Conservation (phyloP, 225 moss, liverwort and hornwort genomes). For the Takakia lepidozioides region DNA sequence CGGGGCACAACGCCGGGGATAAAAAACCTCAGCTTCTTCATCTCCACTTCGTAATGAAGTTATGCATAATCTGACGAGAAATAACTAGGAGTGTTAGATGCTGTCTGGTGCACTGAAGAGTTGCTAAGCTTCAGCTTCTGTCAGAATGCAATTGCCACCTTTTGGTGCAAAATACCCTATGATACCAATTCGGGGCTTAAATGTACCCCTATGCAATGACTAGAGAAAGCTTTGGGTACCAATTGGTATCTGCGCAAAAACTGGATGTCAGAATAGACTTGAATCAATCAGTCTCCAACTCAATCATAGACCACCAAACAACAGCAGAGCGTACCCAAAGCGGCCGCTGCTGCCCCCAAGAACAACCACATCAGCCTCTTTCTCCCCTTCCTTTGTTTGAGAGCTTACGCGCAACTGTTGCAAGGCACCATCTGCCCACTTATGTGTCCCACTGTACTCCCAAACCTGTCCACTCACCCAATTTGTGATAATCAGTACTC, state of each 20-base stretch:
- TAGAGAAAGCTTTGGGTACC: no score
- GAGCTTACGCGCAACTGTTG: slow-evolving; percentile 55
- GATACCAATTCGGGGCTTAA: no score
- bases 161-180: no score
- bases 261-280: no score
- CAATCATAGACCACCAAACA: no score
- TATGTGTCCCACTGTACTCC: slow-evolving; percentile 46
- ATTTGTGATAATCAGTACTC: neutral
- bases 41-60: slow-evolving; percentile 20
- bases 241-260: no score
- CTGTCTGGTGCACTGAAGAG: no score
- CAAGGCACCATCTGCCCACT: slow-evolving; percentile 65
- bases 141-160: no score
- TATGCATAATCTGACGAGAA: slow-evolving; percentile 24
- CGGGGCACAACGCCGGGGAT: slow-evolving; percentile 30
- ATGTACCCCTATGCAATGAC: no score
- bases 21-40: slow-evolving; percentile 27
- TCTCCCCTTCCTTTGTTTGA: slow-evolving; percentile 64
- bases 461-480: slow-evolving; percentile 49
- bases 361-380: slow-evolving; percentile 50
- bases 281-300: no score
- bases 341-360: slow-evolving; percentile 53
- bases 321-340: no score
- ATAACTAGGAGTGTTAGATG: neutral
- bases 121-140: no score